A percentile compares a stretch with the other conserved stretches of the same genome.
Conservation (phyloP, 139 green algal genomes). For the Spirogloea muscicola region DNA sequence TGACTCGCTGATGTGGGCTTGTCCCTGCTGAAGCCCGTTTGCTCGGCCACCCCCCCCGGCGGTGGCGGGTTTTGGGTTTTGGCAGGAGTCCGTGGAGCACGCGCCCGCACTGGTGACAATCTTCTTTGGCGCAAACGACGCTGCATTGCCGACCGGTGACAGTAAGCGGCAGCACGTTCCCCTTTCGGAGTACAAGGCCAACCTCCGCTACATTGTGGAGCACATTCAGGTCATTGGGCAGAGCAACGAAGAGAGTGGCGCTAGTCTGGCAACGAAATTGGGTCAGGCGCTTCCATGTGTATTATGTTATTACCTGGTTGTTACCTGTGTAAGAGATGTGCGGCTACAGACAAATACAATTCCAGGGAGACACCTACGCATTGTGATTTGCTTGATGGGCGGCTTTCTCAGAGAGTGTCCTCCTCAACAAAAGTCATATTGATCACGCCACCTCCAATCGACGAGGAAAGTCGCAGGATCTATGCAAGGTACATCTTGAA, state of each 20-base stretch:
- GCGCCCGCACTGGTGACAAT: slow-evolving; percentile 65
- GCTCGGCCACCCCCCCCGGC: background rate
- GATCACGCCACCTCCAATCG: slow-evolving; percentile 43
- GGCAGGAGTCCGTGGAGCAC: background rate
- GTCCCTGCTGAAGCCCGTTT: background rate
- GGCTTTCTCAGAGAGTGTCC: too few species aligned
- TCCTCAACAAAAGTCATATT: slow-evolving; percentile 12
- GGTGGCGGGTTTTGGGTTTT: background rate
- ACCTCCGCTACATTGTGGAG: slow-evolving; percentile 28
- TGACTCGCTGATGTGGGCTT: background rate
- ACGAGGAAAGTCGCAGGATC: slow-evolving; percentile 1
- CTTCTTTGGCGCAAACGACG: slow-evolving; percentile 92
- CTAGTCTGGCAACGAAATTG: too few species aligned
- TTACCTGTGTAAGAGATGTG: too few species aligned
- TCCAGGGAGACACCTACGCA: too few species aligned
- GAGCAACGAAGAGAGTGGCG: too few species aligned
- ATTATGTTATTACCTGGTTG: too few species aligned
- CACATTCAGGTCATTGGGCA: slow-evolving; percentile 39
- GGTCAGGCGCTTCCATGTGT: too few species aligned
- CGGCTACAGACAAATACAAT: too few species aligned
- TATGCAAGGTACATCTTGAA: slow-evolving; percentile 38
- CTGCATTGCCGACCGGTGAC: slow-evolving; percentile 62
- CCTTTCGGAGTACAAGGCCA: slow-evolving; percentile 56
- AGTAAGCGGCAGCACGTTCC: slow-evolving; percentile 81
- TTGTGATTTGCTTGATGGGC: too few species aligned